Conservation (phyloP, 306 rosid genomes). For the Fragaria vesca region DNA sequence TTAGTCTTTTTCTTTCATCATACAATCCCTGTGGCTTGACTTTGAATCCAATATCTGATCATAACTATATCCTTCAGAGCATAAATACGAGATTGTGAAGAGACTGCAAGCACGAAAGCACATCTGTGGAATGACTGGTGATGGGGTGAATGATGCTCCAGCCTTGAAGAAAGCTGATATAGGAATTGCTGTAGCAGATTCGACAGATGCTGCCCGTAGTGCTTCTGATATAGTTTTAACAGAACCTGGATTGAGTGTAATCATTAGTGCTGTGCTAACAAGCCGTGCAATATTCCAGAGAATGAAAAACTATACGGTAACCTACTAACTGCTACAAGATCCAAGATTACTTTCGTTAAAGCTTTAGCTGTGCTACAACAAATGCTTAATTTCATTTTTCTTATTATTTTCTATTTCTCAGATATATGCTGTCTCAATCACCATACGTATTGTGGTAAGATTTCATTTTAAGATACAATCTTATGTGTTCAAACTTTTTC, state of each 20-base stretch:
- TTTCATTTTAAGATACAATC: background rate
- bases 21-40: background rate
- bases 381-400: constrained; percentile 1
- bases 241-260: constrained; percentile 79
- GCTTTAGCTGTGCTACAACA: constrained; percentile 6
- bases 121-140: constrained; percentile 85
- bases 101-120: constrained; percentile 68
- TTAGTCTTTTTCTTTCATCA: constrained; percentile 23
- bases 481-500: constrained; percentile 3
- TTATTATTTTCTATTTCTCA: constrained; percentile 20
- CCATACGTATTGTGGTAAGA: constrained; percentile 78
- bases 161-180: constrained; percentile 79
- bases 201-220: constrained; percentile 71
- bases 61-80: constrained; percentile 38
- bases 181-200: constrained; percentile 77
- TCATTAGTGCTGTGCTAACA: constrained; percentile 73
- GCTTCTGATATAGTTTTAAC: constrained; percentile 81
- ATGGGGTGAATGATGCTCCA: constrained; percentile 80
- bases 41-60: constrained; percentile 9
- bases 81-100: constrained; percentile 76
- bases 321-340: constrained; percentile 3
- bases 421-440: constrained; percentile 85
- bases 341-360: background rate
- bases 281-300: constrained; percentile 78
- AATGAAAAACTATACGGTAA: constrained; percentile 82